Evolutionary conservation across 2,329 filamentous ascomycete genomes (phyloP), one percentile per base, ranked within the genome.

Genomic region (Chrysoporthe puriensis): DNA sequence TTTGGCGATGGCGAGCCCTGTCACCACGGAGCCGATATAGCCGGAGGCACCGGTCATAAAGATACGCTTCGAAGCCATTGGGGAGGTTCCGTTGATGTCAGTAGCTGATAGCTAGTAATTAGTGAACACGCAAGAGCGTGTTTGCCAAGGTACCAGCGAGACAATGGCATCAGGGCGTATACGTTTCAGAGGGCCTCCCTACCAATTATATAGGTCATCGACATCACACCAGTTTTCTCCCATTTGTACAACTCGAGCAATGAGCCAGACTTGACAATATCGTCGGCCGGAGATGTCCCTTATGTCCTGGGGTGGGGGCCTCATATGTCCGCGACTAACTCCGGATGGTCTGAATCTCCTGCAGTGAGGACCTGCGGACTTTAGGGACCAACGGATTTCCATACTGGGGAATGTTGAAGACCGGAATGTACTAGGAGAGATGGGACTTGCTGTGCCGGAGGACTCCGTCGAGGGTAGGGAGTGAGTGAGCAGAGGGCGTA

Each of bases 41-140:
- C 80, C 80, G 62, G 71, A 78, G 13, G 76, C 80, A 2, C 80
- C 80, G 50, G 80, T 82, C 6, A 82, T 75, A 74, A 82, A 82
- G 67, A 64, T 64, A 42, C 44, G 57, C 44, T 66, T 66, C 21
- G 52, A 57, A 2, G 63, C 32, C 63, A 66, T 65, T n/a, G 8
- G 13, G 13, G 18, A 16, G 16, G 16, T 32, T 44, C 2, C 5
- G 48, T 2, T 52, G 9, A 14, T 32, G 2, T 11, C 21, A 9
- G 9, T 9, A 26, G 26, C 26, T 26, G 26, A 26, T 40, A 5
- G 6, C 36, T 34, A 5, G 50, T 16, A 54, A 4, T 2, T 21
- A 13, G 5, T 54, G 26, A 18, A n/a, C 21, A 1, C 36, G 36
- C 9, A 13, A 8, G 21, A 8, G n/a, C 1, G 13, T 13, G 11